Evolutionary conservation across 257 asterid genomes (phyloP).

Genomic region (Cruciata laevipes): DNA sequence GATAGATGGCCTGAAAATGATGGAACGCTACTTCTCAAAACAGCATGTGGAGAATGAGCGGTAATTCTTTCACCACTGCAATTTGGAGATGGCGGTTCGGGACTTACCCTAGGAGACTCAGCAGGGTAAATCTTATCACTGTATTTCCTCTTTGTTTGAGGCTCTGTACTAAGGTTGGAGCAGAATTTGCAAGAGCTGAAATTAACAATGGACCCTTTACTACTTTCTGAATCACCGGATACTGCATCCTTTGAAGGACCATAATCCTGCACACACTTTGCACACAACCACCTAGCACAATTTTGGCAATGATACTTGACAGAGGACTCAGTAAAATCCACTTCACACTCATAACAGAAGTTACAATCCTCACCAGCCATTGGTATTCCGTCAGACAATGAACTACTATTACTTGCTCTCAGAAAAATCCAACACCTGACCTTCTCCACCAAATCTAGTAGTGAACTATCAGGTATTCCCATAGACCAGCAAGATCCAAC

Average conservation of each 20-base stretch:
- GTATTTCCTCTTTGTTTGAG: constrained; percentile 36
- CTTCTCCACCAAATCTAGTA: constrained; percentile 57
- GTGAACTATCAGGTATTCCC: constrained; percentile 59
- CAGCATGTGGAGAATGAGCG: constrained; percentile 43
- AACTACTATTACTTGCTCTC: constrained; percentile 18
- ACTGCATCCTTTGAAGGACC: constrained; percentile 29
- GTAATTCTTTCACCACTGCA: constrained; percentile 61
- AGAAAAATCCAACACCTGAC: constrained; percentile 55
- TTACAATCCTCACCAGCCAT: constrained; percentile 33
- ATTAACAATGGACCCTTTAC: constrained; percentile 19
- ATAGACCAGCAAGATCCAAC: constrained; percentile 42
- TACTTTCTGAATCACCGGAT: constrained; percentile 21
- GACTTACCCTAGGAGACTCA: constrained; percentile 69
- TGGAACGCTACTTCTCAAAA: constrained; percentile 36
- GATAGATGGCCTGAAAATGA: constrained; percentile 42
- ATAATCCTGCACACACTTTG: constrained; percentile 38
- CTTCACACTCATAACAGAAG: constrained; percentile 44
- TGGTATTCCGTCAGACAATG: constrained; percentile 4
- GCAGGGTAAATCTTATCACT: constrained; percentile 66
- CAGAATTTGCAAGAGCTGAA: constrained; percentile 53
- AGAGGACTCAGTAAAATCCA: constrained; percentile 30
- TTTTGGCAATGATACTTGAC: constrained; percentile 51
- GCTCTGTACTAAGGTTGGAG: constrained; percentile 28
- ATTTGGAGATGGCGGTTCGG: constrained; percentile 75
- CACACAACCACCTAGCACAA: constrained; percentile 52